Evolutionary conservation across 2,329 filamentous ascomycete species (phyloP).

Genomic region (Monilinia aucupariae): DNA sequence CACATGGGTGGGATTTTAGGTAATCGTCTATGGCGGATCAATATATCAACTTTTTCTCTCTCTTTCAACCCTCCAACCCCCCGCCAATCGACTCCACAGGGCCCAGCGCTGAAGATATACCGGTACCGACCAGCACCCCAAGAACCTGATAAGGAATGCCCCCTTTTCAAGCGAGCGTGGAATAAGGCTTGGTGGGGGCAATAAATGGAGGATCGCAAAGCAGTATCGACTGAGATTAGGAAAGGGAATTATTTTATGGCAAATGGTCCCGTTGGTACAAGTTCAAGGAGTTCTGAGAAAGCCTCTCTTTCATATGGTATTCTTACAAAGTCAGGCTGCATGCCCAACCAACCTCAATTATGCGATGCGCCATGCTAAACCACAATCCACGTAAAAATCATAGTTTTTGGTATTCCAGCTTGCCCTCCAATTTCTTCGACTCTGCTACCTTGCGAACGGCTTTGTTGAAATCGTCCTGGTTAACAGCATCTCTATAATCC

Average conservation of each 20-base stretch:
- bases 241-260: not conserved
- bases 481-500: constrained; percentile 92
- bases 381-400: constrained; percentile 40
- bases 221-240: not conserved
- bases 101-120: constrained; percentile 5
- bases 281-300: not conserved
- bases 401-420: constrained; percentile 95
- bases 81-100: constrained; percentile 9
- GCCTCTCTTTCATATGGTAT: constrained; percentile 26
- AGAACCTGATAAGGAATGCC: constrained; percentile 3
- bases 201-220: constrained; percentile 1
- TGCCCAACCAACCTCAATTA: constrained; percentile 25
- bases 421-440: constrained; percentile 96
- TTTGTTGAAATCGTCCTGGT: constrained; percentile 99
- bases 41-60: constrained; percentile 8
- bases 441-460: constrained; percentile 96
- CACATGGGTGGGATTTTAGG: not conserved
- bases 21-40: constrained; percentile 6
- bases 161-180: constrained; percentile 16
- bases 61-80: not conserved
- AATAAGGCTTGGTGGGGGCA: not conserved
- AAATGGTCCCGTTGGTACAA: not conserved
- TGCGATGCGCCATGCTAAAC: constrained; percentile 28
- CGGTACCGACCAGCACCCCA: not conserved
- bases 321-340: constrained; percentile 30